Conservation (phyloP, 257 asterid genomes). For the Fraxinus quadrangulata region DNA sequence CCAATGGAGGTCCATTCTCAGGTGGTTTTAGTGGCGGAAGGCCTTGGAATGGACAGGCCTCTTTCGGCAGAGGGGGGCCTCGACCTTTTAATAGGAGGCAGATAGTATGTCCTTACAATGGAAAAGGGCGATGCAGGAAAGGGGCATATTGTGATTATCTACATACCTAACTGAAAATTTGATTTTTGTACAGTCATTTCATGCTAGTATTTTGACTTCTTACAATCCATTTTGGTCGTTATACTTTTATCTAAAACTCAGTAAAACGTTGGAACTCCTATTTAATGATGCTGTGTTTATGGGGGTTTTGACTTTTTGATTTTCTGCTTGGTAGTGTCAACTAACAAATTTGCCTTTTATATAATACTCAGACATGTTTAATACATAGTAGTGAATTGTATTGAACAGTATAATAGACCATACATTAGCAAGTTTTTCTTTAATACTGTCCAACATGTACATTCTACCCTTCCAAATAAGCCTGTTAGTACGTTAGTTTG, state of each 20-base stretch:
- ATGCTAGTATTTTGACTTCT: slow-evolving; percentile 17
- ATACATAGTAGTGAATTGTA: not conserved
- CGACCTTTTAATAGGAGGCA: slow-evolving; percentile 38
- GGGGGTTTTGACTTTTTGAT: not conserved
- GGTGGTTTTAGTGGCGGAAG: slow-evolving; percentile 53
- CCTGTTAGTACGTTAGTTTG: no score
- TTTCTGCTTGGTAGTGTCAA: not conserved
- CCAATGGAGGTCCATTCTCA: slow-evolving; percentile 49
- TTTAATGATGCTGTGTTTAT: not conserved
- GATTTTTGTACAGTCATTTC: slow-evolving; percentile 35
- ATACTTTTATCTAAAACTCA: not conserved
- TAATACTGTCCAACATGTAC: not conserved
- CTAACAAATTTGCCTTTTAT: not conserved
- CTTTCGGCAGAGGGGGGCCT: slow-evolving; percentile 53
- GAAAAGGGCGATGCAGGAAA: slow-evolving; percentile 67
- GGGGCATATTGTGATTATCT: slow-evolving; percentile 68
- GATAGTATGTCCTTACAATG: slow-evolving; percentile 61
- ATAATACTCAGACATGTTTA: not conserved
- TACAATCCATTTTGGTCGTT: not conserved
- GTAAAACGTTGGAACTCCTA: not conserved
- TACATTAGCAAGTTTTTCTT: not conserved
- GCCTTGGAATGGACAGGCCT: slow-evolving; percentile 70
- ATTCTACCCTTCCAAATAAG: not conserved
- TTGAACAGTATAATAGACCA: not conserved
- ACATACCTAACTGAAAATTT: slow-evolving; percentile 41